Base-by-base conservation (phyloP, 495 filamentous ascomycete genomes). In the Bryoglossum gracile region DNA sequence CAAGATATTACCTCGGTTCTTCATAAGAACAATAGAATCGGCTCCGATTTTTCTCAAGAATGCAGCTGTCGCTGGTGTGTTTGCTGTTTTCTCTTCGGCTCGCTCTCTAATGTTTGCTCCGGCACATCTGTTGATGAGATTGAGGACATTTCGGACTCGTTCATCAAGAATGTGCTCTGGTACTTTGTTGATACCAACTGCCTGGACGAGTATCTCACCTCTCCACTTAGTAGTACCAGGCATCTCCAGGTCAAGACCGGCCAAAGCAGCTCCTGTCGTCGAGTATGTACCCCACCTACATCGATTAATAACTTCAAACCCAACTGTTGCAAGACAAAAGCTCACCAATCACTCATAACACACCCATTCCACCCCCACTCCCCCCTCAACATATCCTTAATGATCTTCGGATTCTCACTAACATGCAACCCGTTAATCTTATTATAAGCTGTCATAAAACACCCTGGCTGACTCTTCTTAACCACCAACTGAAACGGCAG, bases 391-490 rank as follows among this genome's bases (percentile, higher is more conserved):
- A 88, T 76, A 24, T 76, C 72, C 23, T 76, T 72, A 18, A 91
- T 60, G 10, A 87, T 63, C 36, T 71, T 68, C 33, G 74, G 69
- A 48, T 83, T 83, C 67, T 84, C 81, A 60, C 77, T 80, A 17
- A 79, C 81, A 60, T 84, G 84, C 3, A 67, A 68, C 1, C 84
- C 85, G 58, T 89, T 87, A 38, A 90, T 69, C 48, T 80, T 78
- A 53, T 87, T 88, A 54, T 88, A 90, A 42, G 77, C 76, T 10
- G 81, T 84, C 85, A 89, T 89, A 23, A 88, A 68, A 36, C 81
- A 81, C 21, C 75, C 75, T 2, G 82, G 78, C 34, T 74, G 68
- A 24, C 76, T 69, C 40, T 87, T 82, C 3, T 81, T 68, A 54
- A 86, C 69, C 2, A 80, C 83, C 53, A 86, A 66, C 61, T 87